Conservation (phyloP, 192 early-diverging fungal species). For the Rhizoclosmatium globosum region DNA sequence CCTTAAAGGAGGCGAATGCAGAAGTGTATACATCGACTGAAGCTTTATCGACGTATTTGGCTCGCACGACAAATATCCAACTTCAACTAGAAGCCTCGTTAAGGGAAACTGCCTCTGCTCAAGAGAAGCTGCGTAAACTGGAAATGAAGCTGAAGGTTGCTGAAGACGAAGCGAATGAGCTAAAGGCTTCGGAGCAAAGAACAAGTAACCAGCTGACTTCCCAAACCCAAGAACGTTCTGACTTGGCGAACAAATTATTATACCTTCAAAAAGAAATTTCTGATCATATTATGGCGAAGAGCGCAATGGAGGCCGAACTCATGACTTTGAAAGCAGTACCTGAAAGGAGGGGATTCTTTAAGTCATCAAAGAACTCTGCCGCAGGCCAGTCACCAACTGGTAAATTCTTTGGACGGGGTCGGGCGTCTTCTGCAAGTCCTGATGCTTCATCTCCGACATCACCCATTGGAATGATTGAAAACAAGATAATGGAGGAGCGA, state of each 20-base stretch:
- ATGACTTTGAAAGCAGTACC: neutral
- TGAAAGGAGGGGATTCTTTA: constrained; percentile 22
- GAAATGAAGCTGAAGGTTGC: constrained; percentile 3
- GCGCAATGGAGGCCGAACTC: constrained; percentile 29
- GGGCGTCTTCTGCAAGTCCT: neutral
- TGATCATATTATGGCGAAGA: constrained; percentile 27
- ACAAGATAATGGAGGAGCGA: constrained; percentile 10
- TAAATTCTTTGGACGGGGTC: neutral
- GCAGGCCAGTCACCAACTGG: too few relatives aligned
- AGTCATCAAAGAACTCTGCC: neutral
- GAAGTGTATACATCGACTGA: constrained; percentile 12
- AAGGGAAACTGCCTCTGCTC: neutral
- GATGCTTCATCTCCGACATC: neutral
- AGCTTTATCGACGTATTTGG: neutral
- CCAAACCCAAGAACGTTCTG: constrained; percentile 14
- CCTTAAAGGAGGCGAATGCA: too few relatives aligned
- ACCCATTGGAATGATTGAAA: neutral
- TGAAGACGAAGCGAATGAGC: constrained; percentile 10
- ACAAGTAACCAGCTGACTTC: neutral
- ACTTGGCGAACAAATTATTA: constrained; percentile 15
- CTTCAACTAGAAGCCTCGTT: constrained; percentile 15
- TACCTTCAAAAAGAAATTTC: constrained; percentile 22
- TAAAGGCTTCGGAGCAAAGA: constrained; percentile 17
- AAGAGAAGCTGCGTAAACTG: constrained; percentile 10
- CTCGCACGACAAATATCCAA: constrained; percentile 6